phyloP scores from a whole-genome alignment of 2,329 filamentous ascomycete species.

The Colletotrichum brevisporum region DNA sequence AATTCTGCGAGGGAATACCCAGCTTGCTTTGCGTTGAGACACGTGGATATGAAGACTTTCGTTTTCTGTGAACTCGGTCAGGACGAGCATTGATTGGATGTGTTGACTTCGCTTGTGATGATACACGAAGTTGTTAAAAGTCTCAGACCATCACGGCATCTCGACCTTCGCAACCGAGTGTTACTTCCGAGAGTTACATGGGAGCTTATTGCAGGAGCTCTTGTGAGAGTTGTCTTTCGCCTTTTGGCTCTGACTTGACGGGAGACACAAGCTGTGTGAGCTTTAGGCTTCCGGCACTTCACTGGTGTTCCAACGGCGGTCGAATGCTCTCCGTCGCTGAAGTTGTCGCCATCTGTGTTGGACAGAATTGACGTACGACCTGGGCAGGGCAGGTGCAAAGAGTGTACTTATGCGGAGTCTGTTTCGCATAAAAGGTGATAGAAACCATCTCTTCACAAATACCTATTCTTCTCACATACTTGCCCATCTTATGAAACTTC shows the following conservation, averaged over 20 bases:
- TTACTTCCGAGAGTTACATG: conserved; percentile 26
- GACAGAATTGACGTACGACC: no score
- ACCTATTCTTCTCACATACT: no score
- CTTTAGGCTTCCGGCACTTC: background rate
- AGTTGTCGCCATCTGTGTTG: background rate
- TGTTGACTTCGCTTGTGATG: background rate
- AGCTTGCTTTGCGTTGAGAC: background rate
- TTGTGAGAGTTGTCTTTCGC: background rate
- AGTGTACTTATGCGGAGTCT: no score
- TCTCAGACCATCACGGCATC: conserved; percentile 13
- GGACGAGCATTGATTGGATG: conserved; percentile 10
- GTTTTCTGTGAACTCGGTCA: background rate
- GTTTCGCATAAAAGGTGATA: no score
- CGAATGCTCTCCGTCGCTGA: background rate
- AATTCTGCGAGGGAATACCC: background rate
- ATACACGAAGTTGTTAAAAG: conserved; percentile 11
- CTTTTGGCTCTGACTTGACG: background rate
- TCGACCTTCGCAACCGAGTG: conserved; percentile 22
- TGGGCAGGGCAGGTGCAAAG: no score
- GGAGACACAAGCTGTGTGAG: background rate
- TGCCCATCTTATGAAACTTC: no score
- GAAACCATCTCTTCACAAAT: no score
- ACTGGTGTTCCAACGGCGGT: background rate
- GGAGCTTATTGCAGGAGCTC: conserved; percentile 3
- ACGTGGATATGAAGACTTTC: conserved; percentile 16